phyloP scores from a whole-genome alignment of 1,284 basidiomycete genomes.

The Melampsora larici-populina region DNA sequence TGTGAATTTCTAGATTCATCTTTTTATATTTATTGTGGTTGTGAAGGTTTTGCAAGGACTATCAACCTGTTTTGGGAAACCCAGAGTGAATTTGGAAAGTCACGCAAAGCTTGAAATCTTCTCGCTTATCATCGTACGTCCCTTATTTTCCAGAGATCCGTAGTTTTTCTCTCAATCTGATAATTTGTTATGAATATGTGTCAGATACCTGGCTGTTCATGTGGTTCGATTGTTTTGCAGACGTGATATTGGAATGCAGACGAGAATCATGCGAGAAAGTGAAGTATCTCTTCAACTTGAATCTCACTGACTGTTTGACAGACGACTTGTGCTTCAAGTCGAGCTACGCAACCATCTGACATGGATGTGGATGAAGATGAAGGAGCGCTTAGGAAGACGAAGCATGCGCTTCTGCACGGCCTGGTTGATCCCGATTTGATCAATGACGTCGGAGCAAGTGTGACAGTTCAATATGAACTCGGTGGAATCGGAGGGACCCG shows the following conservation, averaged over 20 bases:
- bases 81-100: too few relatives aligned
- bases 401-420: conserved; percentile 64
- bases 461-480: conserved; percentile 75
- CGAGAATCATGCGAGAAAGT: conserved; percentile 92
- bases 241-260: conserved; percentile 81
- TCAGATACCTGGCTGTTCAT: conserved; percentile 71
- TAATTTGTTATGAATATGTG: not conserved
- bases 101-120: too few relatives aligned
- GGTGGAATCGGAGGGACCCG: conserved; percentile 83
- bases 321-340: conserved; percentile 48
- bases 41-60: too few relatives aligned
- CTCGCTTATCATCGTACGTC: too few relatives aligned
- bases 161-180: too few relatives aligned
- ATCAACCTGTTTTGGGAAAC: too few relatives aligned
- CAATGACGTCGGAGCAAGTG: conserved; percentile 68
- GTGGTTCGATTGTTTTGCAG: conserved; percentile 97
- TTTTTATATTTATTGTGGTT: too few relatives aligned
- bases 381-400: conserved; percentile 57
- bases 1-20: too few relatives aligned
- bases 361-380: conserved; percentile 46
- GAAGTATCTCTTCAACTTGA: conserved; percentile 82
- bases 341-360: conserved; percentile 8
- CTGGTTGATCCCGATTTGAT: conserved; percentile 67
- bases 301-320: conserved; percentile 76
- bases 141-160: too few relatives aligned